Evolutionary conservation across 2,329 filamentous ascomycete genomes (phyloP).

Genomic region (Colletotrichum sp.): DNA sequence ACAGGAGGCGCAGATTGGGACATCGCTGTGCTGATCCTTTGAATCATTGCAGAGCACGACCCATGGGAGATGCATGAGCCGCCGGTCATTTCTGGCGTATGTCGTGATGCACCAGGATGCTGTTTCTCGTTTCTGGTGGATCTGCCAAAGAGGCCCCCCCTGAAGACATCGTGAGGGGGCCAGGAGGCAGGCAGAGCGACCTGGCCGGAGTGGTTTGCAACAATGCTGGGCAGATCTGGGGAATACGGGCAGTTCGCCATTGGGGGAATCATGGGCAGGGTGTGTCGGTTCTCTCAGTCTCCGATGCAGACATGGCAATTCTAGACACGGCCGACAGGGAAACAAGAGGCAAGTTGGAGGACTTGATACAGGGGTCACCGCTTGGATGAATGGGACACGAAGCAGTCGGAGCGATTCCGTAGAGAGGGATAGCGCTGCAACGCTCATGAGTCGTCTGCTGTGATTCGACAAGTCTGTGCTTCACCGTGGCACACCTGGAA

Average conservation of each 20-base stretch:
- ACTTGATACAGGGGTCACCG: background rate
- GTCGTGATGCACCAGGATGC: background rate
- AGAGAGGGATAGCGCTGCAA: background rate
- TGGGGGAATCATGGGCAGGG: background rate
- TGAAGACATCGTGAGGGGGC: background rate
- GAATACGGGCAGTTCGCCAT: background rate
- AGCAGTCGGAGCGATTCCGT: background rate
- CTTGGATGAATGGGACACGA: background rate
- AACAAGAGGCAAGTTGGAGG: background rate
- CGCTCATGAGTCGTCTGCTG: background rate
- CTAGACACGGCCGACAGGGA: background rate
- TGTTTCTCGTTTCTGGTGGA: background rate
- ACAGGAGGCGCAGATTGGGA: background rate
- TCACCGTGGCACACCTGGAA: constrained; percentile 7
- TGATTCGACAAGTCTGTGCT: constrained; percentile 3
- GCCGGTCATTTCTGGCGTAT: background rate
- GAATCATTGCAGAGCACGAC: background rate
- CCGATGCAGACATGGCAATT: background rate
- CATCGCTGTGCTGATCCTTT: constrained; percentile 1
- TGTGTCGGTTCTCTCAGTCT: background rate
- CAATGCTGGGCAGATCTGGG: background rate
- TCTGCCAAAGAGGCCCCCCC: background rate
- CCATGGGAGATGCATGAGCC: background rate
- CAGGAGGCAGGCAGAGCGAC: background rate
- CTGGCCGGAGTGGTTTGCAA: background rate